Conservation (phyloP, 2,329 filamentous ascomycete genomes). For the Cryphonectria naterciae region DNA sequence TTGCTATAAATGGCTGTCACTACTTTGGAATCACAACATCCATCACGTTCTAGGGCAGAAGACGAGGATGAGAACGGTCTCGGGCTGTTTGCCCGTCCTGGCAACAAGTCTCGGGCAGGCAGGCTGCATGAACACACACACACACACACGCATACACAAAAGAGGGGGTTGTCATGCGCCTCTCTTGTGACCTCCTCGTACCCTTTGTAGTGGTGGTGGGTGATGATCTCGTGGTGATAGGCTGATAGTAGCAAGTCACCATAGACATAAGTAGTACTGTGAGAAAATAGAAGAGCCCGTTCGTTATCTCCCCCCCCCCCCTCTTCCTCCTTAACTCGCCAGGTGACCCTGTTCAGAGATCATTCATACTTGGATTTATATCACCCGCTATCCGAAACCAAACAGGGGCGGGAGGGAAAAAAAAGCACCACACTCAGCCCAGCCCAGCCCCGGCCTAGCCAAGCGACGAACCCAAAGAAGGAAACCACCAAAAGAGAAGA, state of each 20-base stretch:
- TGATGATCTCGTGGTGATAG: background rate
- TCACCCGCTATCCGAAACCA: background rate
- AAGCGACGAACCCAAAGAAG: background rate
- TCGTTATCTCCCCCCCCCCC: background rate
- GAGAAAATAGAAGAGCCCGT: background rate
- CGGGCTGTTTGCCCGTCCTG: background rate
- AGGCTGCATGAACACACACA: constrained; percentile 7
- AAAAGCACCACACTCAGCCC: background rate
- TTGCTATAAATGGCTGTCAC: background rate
- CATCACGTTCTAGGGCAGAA: background rate
- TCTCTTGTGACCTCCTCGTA: background rate
- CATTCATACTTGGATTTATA: background rate
- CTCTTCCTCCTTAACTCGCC: background rate
- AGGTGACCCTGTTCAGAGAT: background rate
- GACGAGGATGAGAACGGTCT: no score
- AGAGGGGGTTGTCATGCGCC: constrained; percentile 1
- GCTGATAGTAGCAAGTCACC: background rate
- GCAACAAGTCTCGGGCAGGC: background rate
- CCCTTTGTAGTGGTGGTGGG: background rate
- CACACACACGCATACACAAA: background rate
- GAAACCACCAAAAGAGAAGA: background rate
- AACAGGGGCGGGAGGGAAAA: background rate
- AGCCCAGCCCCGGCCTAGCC: background rate
- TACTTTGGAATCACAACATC: background rate
- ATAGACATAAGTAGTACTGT: background rate